Conservation (phyloP, 116 monocot species). For the Phalaenopsis hybrid region DNA sequence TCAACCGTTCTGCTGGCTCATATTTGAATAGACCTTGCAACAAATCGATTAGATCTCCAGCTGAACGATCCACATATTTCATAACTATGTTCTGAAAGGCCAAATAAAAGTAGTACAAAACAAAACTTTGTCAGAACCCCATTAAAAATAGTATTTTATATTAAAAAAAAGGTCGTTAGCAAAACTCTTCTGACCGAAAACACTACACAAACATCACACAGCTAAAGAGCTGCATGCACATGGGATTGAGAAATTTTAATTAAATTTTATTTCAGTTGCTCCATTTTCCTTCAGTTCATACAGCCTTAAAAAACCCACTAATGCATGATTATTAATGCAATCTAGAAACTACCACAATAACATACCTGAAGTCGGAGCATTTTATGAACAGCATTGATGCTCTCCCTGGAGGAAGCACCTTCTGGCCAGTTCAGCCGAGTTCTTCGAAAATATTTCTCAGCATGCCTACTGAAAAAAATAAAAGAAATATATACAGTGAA, state of each 20-base stretch:
- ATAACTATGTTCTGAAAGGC: slow-evolving; percentile 21
- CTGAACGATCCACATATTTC: slow-evolving; percentile 23
- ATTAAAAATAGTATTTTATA: not conserved
- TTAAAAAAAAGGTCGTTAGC: too few relatives aligned
- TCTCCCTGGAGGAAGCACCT: slow-evolving; percentile 20
- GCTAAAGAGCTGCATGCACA: too few relatives aligned
- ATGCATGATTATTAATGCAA: not conserved
- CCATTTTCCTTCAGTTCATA: too few relatives aligned
- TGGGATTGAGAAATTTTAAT: too few relatives aligned
- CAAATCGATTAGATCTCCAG: slow-evolving; percentile 25
- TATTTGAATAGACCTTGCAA: slow-evolving; percentile 20
- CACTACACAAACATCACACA: too few relatives aligned
- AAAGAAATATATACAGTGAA: not conserved
- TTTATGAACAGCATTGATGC: slow-evolving; percentile 27
- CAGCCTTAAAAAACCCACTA: too few relatives aligned
- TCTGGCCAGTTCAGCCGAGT: slow-evolving; percentile 25
- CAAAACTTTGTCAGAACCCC: not conserved
- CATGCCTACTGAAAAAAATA: slow-evolving; percentile 7
- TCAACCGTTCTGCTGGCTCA: slow-evolving; percentile 20
- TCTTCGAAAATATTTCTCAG: slow-evolving; percentile 25
- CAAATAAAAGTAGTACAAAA: not conserved
- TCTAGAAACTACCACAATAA: not conserved
- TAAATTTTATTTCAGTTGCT: too few relatives aligned
- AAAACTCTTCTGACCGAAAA: too few relatives aligned
- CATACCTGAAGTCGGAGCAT: slow-evolving; percentile 22